phyloP scores from a whole-genome alignment of 257 asterid species.

The Nicotiana knightiana region DNA sequence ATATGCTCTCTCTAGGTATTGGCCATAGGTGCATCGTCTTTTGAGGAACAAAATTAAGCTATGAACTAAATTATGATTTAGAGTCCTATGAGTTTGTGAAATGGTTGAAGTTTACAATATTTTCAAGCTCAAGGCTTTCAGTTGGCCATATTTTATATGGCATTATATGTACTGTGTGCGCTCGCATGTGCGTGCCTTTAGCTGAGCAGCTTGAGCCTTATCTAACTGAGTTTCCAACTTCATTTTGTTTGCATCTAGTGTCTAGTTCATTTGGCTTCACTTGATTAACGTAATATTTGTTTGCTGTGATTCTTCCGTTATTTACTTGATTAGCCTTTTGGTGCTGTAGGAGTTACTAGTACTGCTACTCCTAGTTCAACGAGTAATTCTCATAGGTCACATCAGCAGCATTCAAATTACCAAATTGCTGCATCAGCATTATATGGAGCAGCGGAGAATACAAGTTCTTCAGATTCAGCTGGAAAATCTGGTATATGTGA shows the following conservation, averaged over 20 bases:
- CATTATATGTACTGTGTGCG: background rate
- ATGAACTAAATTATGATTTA: background rate
- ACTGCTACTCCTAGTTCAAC: slow-evolving; percentile 25
- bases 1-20: background rate
- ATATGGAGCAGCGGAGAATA: slow-evolving; percentile 44
- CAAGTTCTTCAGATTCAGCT: slow-evolving; percentile 32
- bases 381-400: slow-evolving; percentile 42
- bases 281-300: background rate
- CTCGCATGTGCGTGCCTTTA: background rate
- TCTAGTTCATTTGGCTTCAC: background rate
- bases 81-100: background rate
- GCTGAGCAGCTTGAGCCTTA: background rate
- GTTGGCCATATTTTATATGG: background rate
- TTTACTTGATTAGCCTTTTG: background rate
- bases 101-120: background rate
- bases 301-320: background rate
- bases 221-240: background rate
- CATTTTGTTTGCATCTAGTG: background rate
- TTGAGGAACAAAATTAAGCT: background rate
- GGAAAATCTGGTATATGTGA: slow-evolving; percentile 40
- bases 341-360: slow-evolving; percentile 25
- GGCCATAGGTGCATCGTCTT: background rate
- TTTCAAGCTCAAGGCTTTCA: background rate
- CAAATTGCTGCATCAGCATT: slow-evolving; percentile 72
- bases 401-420: slow-evolving; percentile 43